Conservation (phyloP, 1,284 basidiomycete species). For the Baeospora myosura region DNA sequence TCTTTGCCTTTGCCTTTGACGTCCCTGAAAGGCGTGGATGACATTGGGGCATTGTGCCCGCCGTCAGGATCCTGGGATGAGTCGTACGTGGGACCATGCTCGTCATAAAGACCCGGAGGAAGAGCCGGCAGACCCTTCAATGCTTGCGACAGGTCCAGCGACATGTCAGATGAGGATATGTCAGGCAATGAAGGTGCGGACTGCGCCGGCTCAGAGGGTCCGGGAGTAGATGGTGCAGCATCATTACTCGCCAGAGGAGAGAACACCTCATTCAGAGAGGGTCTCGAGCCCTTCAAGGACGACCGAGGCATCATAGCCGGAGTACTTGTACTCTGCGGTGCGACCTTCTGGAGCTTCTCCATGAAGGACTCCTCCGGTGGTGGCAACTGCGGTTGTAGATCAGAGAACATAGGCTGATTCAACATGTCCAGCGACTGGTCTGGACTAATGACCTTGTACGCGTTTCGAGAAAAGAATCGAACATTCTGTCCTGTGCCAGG, state of each 20-base stretch:
- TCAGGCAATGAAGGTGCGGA: constrained; percentile 14
- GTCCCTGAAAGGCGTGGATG: constrained; percentile 26
- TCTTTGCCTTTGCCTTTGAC: constrained; percentile 25
- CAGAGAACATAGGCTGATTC: constrained; percentile 23
- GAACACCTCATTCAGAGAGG: constrained; percentile 35
- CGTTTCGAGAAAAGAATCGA: constrained; percentile 65
- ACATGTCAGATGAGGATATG: constrained; percentile 28
- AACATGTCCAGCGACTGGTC: constrained; percentile 46
- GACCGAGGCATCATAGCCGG: constrained; percentile 15
- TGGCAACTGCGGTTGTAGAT: background rate
- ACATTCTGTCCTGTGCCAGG: constrained; percentile 70
- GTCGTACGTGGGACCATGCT: constrained; percentile 36
- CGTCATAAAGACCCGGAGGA: constrained; percentile 32
- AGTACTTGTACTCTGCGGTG: constrained; percentile 16
- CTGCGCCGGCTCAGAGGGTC: constrained; percentile 11
- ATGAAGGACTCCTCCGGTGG: constrained; percentile 25
- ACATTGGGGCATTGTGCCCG: constrained; percentile 13
- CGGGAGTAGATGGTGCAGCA: constrained; percentile 7
- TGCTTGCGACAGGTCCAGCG: constrained; percentile 40
- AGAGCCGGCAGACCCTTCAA: constrained; percentile 46
- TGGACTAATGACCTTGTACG: constrained; percentile 54
- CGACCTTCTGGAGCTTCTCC: constrained; percentile 29
- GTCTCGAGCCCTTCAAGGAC: constrained; percentile 26
- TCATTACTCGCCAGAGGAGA: constrained; percentile 24
- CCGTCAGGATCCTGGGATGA: constrained; percentile 23